Evolutionary conservation across 2,329 filamentous ascomycete genomes (phyloP).

Genomic region (Setomelanomma holmii): DNA sequence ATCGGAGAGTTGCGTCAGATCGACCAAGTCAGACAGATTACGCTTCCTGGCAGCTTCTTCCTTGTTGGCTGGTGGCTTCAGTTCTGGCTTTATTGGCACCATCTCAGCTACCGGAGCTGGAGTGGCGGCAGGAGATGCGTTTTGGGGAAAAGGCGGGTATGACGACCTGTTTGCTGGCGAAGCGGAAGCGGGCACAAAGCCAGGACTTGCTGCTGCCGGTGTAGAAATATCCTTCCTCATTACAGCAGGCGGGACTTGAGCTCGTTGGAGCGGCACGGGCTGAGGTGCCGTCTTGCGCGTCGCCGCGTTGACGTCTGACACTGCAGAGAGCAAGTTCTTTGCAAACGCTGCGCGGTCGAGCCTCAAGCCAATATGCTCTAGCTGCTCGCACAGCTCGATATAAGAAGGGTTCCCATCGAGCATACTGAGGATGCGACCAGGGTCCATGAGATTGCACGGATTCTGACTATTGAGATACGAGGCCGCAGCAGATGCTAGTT

Average conservation of each 20-base stretch:
- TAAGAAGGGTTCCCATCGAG: constrained; percentile 64
- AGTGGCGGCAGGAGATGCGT: constrained; percentile 18
- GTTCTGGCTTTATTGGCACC: constrained; percentile 33
- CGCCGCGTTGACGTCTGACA: constrained; percentile 51
- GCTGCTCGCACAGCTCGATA: constrained; percentile 60
- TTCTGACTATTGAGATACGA: constrained; percentile 58
- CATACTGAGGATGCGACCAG: constrained; percentile 54
- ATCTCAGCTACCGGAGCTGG: constrained; percentile 41
- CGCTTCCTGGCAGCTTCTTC: constrained; percentile 64
- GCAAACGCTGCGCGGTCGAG: constrained; percentile 63
- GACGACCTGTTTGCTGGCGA: constrained; percentile 17
- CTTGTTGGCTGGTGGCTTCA: constrained; percentile 55
- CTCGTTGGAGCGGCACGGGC: constrained; percentile 13
- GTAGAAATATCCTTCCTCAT: constrained; percentile 26
- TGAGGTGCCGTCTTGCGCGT: constrained; percentile 26
- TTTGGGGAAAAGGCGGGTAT: constrained; percentile 23
- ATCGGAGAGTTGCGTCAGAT: constrained; percentile 58
- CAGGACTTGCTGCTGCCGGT: constrained; percentile 22
- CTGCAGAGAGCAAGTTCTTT: constrained; percentile 55
- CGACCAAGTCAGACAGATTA: constrained; percentile 61
- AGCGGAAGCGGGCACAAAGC: constrained; percentile 20
- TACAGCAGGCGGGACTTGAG: constrained; percentile 28
- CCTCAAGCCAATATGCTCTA: constrained; percentile 58
- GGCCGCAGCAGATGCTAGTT: constrained; percentile 59
- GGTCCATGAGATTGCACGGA: constrained; percentile 42